Percentiles rank a stretch among this genome's conserved stretches.
phyloP scores from a whole-genome alignment of 306 rosid genomes.

The Gleditsia sinensis region DNA sequence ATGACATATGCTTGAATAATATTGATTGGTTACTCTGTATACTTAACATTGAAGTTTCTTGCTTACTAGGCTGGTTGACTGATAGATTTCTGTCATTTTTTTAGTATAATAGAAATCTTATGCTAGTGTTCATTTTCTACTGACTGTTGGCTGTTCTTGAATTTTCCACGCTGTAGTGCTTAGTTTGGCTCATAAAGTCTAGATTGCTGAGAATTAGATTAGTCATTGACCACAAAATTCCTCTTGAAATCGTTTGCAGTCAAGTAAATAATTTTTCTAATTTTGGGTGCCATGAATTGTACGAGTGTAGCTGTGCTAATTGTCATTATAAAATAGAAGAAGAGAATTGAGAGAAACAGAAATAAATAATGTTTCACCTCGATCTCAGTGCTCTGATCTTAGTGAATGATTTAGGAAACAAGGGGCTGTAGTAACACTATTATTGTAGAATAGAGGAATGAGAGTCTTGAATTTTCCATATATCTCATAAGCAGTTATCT shows the following conservation, averaged over 20 bases:
- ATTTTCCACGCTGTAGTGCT: neutral
- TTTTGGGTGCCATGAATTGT: neutral
- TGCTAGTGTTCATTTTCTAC: neutral
- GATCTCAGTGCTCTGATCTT: neutral
- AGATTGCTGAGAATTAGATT: neutral
- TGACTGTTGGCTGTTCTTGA: neutral
- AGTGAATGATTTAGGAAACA: neutral
- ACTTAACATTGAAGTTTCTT: neutral
- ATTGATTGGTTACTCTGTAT: neutral
- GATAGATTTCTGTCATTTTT: neutral
- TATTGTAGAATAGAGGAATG: neutral
- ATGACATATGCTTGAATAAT: neutral
- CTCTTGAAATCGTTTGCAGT: neutral
- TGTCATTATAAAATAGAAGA: neutral
- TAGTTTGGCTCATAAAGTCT: neutral
- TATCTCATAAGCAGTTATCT: neutral
- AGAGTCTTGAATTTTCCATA: neutral
- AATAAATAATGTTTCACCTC: neutral
- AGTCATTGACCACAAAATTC: neutral
- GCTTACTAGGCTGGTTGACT: neutral
- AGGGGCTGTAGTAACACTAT: neutral
- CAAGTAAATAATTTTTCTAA: neutral
- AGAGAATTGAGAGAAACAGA: neutral
- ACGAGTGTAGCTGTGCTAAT: neutral
- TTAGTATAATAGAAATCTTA: neutral